phyloP scores from a whole-genome alignment of 139 green algal species.

The Coelastrella sp. region DNA sequence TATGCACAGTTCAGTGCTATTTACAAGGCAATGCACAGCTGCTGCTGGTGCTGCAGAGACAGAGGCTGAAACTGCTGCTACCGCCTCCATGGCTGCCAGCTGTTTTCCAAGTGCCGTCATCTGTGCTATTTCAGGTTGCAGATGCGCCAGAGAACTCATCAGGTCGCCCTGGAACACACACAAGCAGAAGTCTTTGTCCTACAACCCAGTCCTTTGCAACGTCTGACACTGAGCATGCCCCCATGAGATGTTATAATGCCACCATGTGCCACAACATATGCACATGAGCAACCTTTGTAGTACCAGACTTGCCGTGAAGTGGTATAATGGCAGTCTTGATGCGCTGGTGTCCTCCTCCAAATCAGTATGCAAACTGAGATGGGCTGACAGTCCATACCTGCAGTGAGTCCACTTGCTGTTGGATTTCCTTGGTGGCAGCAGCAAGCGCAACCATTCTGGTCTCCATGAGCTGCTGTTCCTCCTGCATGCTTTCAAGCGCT shows the following conservation, averaged over 20 bases:
- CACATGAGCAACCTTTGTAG: not conserved
- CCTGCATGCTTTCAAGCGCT: slow-evolving; percentile 48
- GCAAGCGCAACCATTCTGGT: not conserved
- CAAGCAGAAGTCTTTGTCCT: not conserved
- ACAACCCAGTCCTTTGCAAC: not conserved
- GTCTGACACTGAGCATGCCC: not conserved
- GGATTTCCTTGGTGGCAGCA: not conserved
- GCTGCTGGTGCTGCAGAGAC: not conserved
- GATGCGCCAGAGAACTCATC: not conserved
- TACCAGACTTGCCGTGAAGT: too few species aligned
- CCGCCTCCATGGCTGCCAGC: not conserved
- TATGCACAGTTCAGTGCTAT: not conserved
- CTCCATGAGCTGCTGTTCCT: slow-evolving; percentile 20
- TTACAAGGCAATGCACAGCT: not conserved
- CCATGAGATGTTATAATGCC: not conserved
- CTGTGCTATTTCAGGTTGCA: not conserved
- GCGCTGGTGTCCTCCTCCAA: too few species aligned
- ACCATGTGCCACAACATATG: not conserved
- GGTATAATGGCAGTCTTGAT: not conserved
- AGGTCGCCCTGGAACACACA: not conserved
- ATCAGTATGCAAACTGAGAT: not conserved
- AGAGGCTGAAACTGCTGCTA: not conserved
- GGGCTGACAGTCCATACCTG: not conserved
- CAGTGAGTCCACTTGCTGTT: slow-evolving; percentile 15
- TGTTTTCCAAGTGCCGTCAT: not conserved